Evolutionary conservation across 108 stramenopile genomes (phyloP), one percentile per base, ranked within the genome.

Genomic region (Thalassiosira profunda): DNA sequence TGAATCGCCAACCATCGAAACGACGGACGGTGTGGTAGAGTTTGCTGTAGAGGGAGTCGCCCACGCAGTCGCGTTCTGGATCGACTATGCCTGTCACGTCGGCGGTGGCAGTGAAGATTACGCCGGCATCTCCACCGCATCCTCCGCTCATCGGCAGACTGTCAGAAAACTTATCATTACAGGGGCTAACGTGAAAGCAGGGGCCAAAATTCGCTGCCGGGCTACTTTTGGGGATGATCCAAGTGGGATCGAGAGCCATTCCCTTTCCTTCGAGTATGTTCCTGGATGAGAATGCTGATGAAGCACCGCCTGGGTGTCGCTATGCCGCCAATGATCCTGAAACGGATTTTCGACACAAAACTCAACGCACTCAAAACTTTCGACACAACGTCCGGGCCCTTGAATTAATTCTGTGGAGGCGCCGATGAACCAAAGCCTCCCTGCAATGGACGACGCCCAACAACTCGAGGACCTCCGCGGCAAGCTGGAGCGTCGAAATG

Each of bases 41-140:
- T 48, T 36, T 44, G 65, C 20, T 31, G 34, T 30, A 20, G 23
- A 58, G 20, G 72, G 72, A 21, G 52, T 2, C 41, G 63, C 51
- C 24, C 72, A 79, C 21, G 77, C 72, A 31, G 52, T 74, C 29
- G 51, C 74, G 2, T 60, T 74, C 43, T 79, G 72, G 67, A 58
- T 79, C 8, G 77, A 79, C 51, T 79, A 79, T 53, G 20, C 51
- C 15, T 74, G 72, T 36, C 60, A 67, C 10, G 28, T 45, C 4
- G 7, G 30, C 28, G 23, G 46, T 10, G 54, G 46, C 11, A 58
- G 14, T 37, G 41, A 44, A 25, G 21, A n/a, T 1, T 56, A 40
- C 36, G 40, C 26, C 23, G 21, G 56, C 20, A 74, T 74, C 3
- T 73, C 77, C 3, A 73, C 77, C 14, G 29, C 72, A 41, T 58